Conservation (phyloP, 768 basidiomycete species). For the Lanmaoa rubissima region DNA sequence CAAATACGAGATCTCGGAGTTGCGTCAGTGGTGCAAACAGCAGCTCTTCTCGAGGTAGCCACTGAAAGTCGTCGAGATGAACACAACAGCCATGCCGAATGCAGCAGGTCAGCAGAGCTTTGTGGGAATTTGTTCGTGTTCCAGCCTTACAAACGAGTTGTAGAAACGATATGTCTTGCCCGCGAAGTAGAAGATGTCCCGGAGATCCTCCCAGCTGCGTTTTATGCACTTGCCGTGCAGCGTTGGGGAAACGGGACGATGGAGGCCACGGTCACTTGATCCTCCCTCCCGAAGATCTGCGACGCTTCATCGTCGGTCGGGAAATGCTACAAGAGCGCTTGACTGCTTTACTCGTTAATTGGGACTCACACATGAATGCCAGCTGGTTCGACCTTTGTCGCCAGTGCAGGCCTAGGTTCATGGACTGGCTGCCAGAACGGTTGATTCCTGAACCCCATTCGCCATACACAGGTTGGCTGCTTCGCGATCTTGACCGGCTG, state of each 20-base stretch:
- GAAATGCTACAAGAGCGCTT: conserved; percentile 29
- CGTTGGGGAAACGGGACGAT: conserved; percentile 27
- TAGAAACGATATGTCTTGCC: conserved; percentile 37
- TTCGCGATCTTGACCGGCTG: conserved; percentile 21
- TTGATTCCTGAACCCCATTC: conserved; percentile 10
- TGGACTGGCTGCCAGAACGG: conserved; percentile 5
- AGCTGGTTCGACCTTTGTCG: background rate
- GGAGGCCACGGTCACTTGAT: conserved; percentile 30
- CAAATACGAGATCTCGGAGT: conserved; percentile 35
- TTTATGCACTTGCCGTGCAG: conserved; percentile 38
- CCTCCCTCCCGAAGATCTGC: conserved; percentile 29
- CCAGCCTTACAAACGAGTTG: background rate
- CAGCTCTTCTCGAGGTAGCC: conserved; percentile 34
- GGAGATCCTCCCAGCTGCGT: conserved; percentile 39
- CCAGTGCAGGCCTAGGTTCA: conserved; percentile 1
- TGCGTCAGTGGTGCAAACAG: conserved; percentile 27
- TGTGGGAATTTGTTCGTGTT: background rate
- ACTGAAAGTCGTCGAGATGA: conserved; percentile 25
- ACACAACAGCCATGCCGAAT: conserved; percentile 26
- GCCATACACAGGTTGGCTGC: conserved; percentile 20
- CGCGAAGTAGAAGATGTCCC: conserved; percentile 35
- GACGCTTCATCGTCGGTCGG: conserved; percentile 33
- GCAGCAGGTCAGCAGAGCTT: conserved; percentile 29
- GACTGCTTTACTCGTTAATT: conserved; percentile 14
- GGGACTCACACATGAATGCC: background rate